Evolutionary conservation across 2,329 filamentous ascomycete species (phyloP).

Genomic region (Sporothrix pseudoabietina): DNA sequence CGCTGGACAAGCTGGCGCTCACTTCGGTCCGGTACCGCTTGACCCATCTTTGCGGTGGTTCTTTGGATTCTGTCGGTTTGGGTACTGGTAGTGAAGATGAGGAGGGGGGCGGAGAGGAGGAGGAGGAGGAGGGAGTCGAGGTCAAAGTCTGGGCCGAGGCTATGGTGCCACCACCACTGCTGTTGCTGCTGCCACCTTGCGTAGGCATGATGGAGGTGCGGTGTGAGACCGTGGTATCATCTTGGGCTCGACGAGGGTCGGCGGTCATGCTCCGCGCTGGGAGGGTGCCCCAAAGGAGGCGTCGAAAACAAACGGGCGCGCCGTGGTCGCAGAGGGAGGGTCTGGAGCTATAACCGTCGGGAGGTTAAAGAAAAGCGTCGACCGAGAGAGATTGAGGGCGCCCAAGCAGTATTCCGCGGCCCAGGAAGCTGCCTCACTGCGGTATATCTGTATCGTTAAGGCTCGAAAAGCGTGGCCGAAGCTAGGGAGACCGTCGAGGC

Average conservation of each 20-base stretch:
- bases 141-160: background rate
- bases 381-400: background rate
- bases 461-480: background rate
- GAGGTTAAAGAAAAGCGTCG: background rate
- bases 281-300: constrained; percentile 21
- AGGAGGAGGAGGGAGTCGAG: background rate
- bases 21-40: constrained; percentile 81
- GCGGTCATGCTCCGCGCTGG: constrained; percentile 41
- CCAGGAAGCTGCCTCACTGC: background rate
- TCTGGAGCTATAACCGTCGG: background rate
- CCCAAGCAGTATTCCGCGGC: constrained; percentile 7
- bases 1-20: constrained; percentile 73
- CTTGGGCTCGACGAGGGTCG: constrained; percentile 48
- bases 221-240: constrained; percentile 44
- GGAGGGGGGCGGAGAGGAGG: background rate
- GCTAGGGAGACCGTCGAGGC: background rate
- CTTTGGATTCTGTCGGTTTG: background rate
- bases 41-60: constrained; percentile 53
- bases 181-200: constrained; percentile 35
- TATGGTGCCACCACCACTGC: constrained; percentile 33
- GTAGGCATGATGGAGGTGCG: constrained; percentile 50
- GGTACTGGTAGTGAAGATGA: background rate
- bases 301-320: background rate
- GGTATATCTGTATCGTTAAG: background rate
- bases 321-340: constrained; percentile 19